These are phyloP conservation scores for Hapsidospora chrysogenum DNA, from an alignment of 495 filamentous ascomycete species.

Conservation along the genomic window DNA sequence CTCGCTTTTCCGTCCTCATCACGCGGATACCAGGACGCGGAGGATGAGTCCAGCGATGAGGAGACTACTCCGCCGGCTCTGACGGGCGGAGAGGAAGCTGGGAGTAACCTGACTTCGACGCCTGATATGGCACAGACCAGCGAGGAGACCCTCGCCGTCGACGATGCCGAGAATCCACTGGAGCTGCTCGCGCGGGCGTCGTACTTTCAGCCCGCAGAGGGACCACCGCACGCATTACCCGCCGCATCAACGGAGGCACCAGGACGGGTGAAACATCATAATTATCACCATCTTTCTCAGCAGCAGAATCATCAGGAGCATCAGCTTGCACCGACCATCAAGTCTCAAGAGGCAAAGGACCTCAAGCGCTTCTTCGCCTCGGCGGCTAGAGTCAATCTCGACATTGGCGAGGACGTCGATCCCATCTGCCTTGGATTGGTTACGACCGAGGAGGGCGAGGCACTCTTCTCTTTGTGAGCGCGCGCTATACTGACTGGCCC, in stretches of 20 bases:
- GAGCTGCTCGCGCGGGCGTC: slow-evolving; percentile 55
- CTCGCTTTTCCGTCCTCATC: slow-evolving; percentile 9
- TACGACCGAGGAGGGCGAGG: slow-evolving; percentile 41
- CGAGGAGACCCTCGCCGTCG: slow-evolving; percentile 34
- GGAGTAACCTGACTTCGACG: slow-evolving; percentile 8
- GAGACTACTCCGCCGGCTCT: slow-evolving; percentile 9
- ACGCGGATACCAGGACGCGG: slow-evolving; percentile 10
- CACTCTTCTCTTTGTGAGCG: slow-evolving; percentile 45
- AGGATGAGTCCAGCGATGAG: slow-evolving; percentile 1
- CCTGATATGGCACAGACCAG: slow-evolving; percentile 14
- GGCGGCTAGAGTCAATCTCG: slow-evolving; percentile 38
- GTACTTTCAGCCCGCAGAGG: slow-evolving; percentile 43
- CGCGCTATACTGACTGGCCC: not conserved
- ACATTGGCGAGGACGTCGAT: slow-evolving; percentile 44
- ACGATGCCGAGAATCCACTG: slow-evolving; percentile 59
- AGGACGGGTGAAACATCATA: too few species aligned
- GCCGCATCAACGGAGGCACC: not conserved
- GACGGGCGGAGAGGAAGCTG: slow-evolving; percentile 10
- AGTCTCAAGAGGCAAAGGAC: not conserved
- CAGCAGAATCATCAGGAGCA: slow-evolving; percentile 10
- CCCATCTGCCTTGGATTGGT: slow-evolving; percentile 51
- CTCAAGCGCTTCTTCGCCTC: slow-evolving; percentile 37
- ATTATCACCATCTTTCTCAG: too few species aligned
- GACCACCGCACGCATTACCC: slow-evolving; percentile 8
- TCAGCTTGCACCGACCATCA: slow-evolving; percentile 10